These are phyloP conservation scores for Endoconidiophora laricicola DNA, from an alignment of 2,329 filamentous ascomycete species.

Conservation along the genomic window DNA sequence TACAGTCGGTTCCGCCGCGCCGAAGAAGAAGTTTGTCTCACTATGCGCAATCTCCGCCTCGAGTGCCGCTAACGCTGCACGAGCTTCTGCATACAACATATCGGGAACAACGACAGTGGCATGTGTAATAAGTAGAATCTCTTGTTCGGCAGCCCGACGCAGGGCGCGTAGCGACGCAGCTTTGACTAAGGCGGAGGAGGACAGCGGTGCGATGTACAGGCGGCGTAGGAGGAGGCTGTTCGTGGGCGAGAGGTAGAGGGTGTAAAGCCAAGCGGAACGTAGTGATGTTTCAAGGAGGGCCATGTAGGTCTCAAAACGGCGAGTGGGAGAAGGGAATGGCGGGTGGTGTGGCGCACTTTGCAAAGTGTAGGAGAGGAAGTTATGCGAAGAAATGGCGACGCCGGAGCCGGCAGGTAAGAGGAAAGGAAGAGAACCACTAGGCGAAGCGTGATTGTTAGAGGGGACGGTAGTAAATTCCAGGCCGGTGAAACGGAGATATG, in stretches of 20 bases:
- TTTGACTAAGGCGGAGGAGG: slow-evolving; percentile 44
- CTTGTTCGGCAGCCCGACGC: slow-evolving; percentile 52
- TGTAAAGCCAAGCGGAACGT: slow-evolving; percentile 73
- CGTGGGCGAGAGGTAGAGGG: slow-evolving; percentile 56
- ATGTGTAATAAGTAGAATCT: slow-evolving; percentile 50
- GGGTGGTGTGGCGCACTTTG: slow-evolving; percentile 28
- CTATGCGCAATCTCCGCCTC: slow-evolving; percentile 23
- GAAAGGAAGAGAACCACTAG: slow-evolving; percentile 76
- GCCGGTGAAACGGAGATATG: slow-evolving; percentile 63
- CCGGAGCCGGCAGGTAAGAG: slow-evolving; percentile 40
- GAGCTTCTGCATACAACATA: slow-evolving; percentile 27
- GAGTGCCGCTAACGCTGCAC: slow-evolving; percentile 30
- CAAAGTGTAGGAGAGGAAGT: slow-evolving; percentile 49
- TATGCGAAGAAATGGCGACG: slow-evolving; percentile 20
- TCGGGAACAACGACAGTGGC: slow-evolving; percentile 20
- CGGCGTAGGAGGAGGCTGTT: slow-evolving; percentile 52
- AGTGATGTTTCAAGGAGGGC: slow-evolving; percentile 61
- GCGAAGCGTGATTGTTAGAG: slow-evolving; percentile 87
- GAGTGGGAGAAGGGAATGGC: slow-evolving; percentile 20
- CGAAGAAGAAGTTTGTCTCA: slow-evolving; percentile 33
- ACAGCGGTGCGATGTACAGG: slow-evolving; percentile 54
- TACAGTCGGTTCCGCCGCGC: slow-evolving; percentile 38
- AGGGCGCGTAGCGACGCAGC: slow-evolving; percentile 48
- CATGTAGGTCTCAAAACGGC: slow-evolving; percentile 56
- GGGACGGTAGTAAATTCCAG: slow-evolving; percentile 49